Percentiles rank a stretch among this genome's conserved stretches.
Conservation (phyloP, 2,329 filamentous ascomycete species). For the Cryphonectria naterciae region DNA sequence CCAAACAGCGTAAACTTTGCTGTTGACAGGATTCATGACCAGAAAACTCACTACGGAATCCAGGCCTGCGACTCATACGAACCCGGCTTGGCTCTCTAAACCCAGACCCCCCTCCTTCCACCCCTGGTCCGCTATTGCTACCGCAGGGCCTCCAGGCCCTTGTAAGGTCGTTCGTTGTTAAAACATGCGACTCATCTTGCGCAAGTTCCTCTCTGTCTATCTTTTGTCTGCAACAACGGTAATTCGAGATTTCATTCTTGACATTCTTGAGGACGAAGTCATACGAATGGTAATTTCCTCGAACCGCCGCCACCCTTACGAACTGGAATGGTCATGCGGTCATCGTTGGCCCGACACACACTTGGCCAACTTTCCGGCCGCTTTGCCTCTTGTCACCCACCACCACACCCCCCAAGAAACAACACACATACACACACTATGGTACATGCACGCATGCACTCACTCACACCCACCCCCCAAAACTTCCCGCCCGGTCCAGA, state of each 20-base stretch:
- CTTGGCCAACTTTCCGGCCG: conserved; percentile 13
- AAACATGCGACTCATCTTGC: conserved; percentile 20
- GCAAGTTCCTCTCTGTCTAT: conserved; percentile 4
- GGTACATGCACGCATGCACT: not conserved
- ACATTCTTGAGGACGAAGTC: conserved; percentile 12
- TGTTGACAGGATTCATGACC: conserved; percentile 5
- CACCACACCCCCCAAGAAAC: not conserved
- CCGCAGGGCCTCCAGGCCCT: not conserved
- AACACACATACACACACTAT: not conserved
- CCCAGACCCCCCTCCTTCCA: conserved; percentile 21
- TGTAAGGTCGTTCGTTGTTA: conserved; percentile 8
- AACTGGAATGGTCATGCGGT: conserved; percentile 25
- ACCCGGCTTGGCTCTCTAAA: not conserved
- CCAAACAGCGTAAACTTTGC: conserved; percentile 10
- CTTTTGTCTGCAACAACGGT: conserved; percentile 8
- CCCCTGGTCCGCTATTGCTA: not conserved
- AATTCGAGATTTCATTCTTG: conserved; percentile 11
- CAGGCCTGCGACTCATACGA: conserved; percentile 16
- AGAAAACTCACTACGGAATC: not conserved
- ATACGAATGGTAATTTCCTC: conserved; percentile 9
- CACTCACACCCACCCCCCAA: not conserved
- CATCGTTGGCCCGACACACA: conserved; percentile 17
- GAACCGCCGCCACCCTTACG: not conserved
- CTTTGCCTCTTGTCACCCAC: not conserved
- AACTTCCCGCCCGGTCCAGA: not conserved